These are phyloP conservation scores for Candida dubliniensis DNA, from an alignment of 1,139 yeast species.

Conservation along the genomic window DNA sequence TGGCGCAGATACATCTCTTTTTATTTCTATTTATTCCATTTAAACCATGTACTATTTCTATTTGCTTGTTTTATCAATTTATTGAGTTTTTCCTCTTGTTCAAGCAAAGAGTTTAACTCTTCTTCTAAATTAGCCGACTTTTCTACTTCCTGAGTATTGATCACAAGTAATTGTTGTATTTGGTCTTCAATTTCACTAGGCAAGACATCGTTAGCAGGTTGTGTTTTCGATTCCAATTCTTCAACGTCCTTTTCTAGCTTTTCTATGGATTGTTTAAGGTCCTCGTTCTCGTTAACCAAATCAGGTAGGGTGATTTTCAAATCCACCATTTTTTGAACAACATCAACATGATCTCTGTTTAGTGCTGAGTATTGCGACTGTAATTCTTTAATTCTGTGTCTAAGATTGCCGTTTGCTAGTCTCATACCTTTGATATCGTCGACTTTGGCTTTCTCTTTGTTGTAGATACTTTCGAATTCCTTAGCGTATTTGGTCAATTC, in stretches of 20 bases:
- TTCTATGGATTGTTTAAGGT: conserved; percentile 63
- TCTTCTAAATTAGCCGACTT: conserved; percentile 52
- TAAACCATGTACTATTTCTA: conserved; percentile 30
- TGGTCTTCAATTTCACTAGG: conserved; percentile 47
- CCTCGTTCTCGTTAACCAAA: conserved; percentile 73
- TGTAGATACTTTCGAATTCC: conserved; percentile 75
- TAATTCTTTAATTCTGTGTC: conserved; percentile 70
- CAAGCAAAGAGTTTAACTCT: conserved; percentile 35
- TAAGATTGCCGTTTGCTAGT: conserved; percentile 66
- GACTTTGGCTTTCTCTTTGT: conserved; percentile 64
- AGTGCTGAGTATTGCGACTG: conserved; percentile 70
- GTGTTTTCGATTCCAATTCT: conserved; percentile 46
- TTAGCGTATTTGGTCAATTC: conserved; percentile 65
- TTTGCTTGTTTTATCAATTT: conserved; percentile 25
- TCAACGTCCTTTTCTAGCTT: conserved; percentile 54
- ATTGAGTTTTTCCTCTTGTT: conserved; percentile 29
- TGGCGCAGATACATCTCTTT: neutral
- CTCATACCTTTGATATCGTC: conserved; percentile 69
- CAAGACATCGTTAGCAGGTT: conserved; percentile 18
- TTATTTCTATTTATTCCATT: conserved; percentile 22
- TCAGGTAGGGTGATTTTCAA: conserved; percentile 44
- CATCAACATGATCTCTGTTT: conserved; percentile 68
- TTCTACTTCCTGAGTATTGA: conserved; percentile 63
- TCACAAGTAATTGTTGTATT: conserved; percentile 45
- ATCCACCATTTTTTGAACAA: conserved; percentile 45